These are phyloP conservation scores for Crucihimalaya himalaica DNA, from an alignment of 345 rosid species.

Conservation along the genomic window DNA sequence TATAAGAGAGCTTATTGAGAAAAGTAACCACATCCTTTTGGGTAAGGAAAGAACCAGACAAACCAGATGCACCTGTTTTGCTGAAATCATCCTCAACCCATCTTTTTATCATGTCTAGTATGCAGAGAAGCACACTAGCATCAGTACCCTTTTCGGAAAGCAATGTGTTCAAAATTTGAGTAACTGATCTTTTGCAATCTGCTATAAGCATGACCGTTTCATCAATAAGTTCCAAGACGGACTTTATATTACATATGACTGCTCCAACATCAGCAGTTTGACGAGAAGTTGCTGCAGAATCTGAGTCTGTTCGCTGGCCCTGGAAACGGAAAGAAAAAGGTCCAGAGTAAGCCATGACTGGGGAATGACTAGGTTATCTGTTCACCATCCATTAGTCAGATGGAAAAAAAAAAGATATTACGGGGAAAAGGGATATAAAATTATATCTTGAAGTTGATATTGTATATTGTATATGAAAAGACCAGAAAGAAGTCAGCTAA, in stretches of 20 bases:
- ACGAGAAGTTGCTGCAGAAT: constrained; percentile 84
- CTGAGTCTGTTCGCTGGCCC: constrained; percentile 90
- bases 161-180: constrained; percentile 74
- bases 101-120: constrained; percentile 82
- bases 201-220: constrained; percentile 86
- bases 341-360: constrained; percentile 24
- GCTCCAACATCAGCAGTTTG: constrained; percentile 86
- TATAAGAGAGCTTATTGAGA: constrained; percentile 86
- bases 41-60: constrained; percentile 61
- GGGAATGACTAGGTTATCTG: constrained; percentile 12
- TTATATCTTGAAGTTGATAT: not conserved
- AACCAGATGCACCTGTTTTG: constrained; percentile 59
- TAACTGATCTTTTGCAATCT: constrained; percentile 82
- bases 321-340: constrained; percentile 39
- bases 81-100: constrained; percentile 85
- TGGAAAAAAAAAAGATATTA: not conserved
- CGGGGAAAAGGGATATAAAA: constrained; percentile 21
- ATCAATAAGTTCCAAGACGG: constrained; percentile 77
- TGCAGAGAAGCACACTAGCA: constrained; percentile 87
- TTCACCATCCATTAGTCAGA: constrained; percentile 4
- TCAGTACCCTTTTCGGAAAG: constrained; percentile 94
- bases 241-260: constrained; percentile 74
- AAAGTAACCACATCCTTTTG: constrained; percentile 79
- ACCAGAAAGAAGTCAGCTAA: not conserved
- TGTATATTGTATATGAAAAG: not conserved